phyloP scores from a whole-genome alignment of 2,329 filamentous ascomycete species.

The Xylaria sp. region DNA sequence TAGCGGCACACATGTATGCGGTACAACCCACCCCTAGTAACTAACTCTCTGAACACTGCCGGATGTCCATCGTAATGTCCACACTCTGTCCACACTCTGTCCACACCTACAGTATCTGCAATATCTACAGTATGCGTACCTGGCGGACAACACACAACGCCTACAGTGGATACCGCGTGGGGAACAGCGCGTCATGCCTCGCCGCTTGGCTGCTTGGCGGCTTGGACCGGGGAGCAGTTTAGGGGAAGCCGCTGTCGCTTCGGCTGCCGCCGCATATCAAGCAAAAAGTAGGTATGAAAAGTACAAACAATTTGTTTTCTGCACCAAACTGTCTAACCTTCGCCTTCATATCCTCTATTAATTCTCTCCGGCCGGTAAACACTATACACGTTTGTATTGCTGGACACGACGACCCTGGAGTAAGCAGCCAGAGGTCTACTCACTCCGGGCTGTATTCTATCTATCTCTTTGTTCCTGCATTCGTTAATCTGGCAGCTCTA shows the following conservation, averaged over 20 bases:
- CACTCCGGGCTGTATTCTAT: not conserved
- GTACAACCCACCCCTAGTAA: not conserved
- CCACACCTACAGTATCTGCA: not conserved
- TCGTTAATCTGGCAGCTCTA: not conserved
- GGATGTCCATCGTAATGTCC: not conserved
- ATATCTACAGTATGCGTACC: too few species aligned
- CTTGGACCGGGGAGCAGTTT: constrained; percentile 10
- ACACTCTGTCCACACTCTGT: not conserved
- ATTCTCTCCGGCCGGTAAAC: not conserved
- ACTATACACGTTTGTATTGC: not conserved
- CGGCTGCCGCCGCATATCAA: not conserved
- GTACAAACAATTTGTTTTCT: not conserved
- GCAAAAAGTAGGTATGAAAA: not conserved
- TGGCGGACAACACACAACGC: too few species aligned
- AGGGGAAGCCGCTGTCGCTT: constrained; percentile 13
- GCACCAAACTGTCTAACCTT: not conserved
- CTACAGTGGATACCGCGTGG: constrained; percentile 19
- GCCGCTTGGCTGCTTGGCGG: constrained; percentile 11
- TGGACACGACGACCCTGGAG: not conserved
- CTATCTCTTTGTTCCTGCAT: not conserved
- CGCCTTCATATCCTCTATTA: not conserved
- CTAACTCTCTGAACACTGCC: not conserved
- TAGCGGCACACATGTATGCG: not conserved
- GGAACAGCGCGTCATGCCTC: constrained; percentile 28
- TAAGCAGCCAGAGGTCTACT: not conserved